Conservation (phyloP, 1,139 yeast genomes). For the Nakaseomyces nivariensis region DNA sequence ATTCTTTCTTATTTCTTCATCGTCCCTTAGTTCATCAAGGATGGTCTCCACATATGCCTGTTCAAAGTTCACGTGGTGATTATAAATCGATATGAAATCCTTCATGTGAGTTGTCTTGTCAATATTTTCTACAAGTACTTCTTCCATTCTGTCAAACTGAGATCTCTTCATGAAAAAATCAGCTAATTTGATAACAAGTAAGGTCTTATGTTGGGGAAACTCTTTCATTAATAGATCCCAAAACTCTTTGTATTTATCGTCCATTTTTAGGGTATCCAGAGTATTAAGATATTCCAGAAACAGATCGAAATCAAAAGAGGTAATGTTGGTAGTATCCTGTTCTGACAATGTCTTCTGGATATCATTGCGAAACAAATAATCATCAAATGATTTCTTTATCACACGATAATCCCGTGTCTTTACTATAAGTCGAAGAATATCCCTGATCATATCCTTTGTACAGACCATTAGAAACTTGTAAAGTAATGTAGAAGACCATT, state of each 20-base stretch:
- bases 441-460: constrained; percentile 5
- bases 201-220: constrained; percentile 55
- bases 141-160: constrained; percentile 37
- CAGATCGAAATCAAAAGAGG: constrained; percentile 34
- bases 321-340: constrained; percentile 18
- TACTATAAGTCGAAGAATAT: constrained; percentile 25
- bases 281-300: constrained; percentile 41
- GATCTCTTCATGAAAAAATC: constrained; percentile 36
- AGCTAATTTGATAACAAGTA: constrained; percentile 42
- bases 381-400: constrained; percentile 21
- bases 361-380: constrained; percentile 27
- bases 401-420: constrained; percentile 21
- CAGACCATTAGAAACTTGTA: constrained; percentile 20
- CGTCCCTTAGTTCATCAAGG: constrained; percentile 27
- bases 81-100: constrained; percentile 60
- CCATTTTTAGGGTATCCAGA: constrained; percentile 27
- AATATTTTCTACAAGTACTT: constrained; percentile 27
- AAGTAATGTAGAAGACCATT: constrained; percentile 26
- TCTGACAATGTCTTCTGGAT: constrained; percentile 25
- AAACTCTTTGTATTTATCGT: constrained; percentile 29
- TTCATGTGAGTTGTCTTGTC: constrained; percentile 40
- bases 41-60: constrained; percentile 39
- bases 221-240: constrained; percentile 34
- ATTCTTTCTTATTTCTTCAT: constrained; percentile 10
- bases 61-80: constrained; percentile 53